Evolutionary conservation across 208 protist species (phyloP), one percentile per base, ranked within the genome.

Genomic region (Balamuthia mandrillaris): DNA sequence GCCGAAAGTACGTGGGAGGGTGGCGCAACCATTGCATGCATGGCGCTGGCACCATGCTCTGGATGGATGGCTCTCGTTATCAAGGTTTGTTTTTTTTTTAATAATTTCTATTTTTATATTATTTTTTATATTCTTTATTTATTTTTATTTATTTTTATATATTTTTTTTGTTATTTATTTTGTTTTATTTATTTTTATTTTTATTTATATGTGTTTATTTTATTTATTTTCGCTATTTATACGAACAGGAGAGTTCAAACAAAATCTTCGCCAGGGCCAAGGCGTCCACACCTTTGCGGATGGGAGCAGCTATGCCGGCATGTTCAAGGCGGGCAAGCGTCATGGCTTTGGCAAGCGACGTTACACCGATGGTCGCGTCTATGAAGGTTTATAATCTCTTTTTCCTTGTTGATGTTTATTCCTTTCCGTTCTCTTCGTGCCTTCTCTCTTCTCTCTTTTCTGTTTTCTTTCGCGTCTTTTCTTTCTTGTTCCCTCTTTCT

Each of bases 271-370:
- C 7, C 44, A 77, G 7, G 68, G 68, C 68, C 35, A 54, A 47
- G 68, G 68, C 1, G 68, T 77, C 12, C 68, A 77, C 44, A 77
- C 68, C 44, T 77, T 77, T 47, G 68, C 68, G 44, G 68, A 77
- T 77, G 68, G 68, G n/a, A 47, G 68, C 3, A 47, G 49, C 27
- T 77, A 77, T 47, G 49, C 68, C 29, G 68, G 68, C 37, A n/a
- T 56, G 42, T 77, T 77, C 68, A 51, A 54, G 42, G 68, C 49
- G 68, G 68, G 68, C 68, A 77, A 77, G 29, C 37, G 68, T 3
- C 68, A 77, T 12, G 68, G 68, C 1, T 54, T 41, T 41, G 68
- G 68, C 24, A 18, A 47, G 5, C 37, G 68, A n/a, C 44, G 49
- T 2, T 77, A 77, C 29, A 29, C 68, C 29, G 68, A 77, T 54